Conservation (phyloP, 768 basidiomycete genomes). For the Pleurotus cornucopiae region DNA sequence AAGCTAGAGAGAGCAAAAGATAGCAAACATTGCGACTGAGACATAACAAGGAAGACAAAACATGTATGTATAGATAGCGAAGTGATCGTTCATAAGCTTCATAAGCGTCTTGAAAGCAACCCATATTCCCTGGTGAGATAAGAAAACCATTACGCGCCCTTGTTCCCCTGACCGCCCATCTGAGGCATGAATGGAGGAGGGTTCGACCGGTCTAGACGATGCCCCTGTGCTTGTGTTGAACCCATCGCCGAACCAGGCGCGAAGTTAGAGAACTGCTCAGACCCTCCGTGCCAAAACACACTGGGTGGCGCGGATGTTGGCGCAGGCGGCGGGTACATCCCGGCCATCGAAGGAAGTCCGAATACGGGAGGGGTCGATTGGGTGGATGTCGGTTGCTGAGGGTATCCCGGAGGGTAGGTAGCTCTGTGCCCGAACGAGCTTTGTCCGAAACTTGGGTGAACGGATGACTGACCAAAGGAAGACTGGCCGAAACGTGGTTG, state of each 20-base stretch:
- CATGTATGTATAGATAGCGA: not conserved
- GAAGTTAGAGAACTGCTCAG: not conserved
- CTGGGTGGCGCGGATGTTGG: not conserved
- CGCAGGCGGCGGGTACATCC: not conserved
- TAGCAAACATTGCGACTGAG: not conserved
- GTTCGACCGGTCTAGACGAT: constrained; percentile 1
- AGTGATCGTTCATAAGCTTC: not conserved
- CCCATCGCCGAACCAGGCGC: not conserved
- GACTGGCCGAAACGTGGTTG: constrained; percentile 2
- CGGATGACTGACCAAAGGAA: constrained; percentile 3
- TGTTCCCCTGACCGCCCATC: not conserved
- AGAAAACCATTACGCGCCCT: not conserved
- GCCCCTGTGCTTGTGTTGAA: not conserved
- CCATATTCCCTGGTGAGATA: not conserved
- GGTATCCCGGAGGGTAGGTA: not conserved
- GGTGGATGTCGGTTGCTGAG: not conserved
- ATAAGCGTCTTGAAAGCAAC: not conserved
- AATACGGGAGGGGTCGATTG: not conserved
- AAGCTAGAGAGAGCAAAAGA: not conserved
- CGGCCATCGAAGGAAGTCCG: not conserved
- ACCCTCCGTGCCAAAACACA: not conserved
- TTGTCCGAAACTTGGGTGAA: not conserved
- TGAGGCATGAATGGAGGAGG: not conserved
- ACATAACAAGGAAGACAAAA: not conserved
- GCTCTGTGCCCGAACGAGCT: constrained; percentile 2